Percentiles rank a stretch among this genome's conserved stretches.
Conservation (phyloP, 306 rosid genomes). For the Acacia acuminata region DNA sequence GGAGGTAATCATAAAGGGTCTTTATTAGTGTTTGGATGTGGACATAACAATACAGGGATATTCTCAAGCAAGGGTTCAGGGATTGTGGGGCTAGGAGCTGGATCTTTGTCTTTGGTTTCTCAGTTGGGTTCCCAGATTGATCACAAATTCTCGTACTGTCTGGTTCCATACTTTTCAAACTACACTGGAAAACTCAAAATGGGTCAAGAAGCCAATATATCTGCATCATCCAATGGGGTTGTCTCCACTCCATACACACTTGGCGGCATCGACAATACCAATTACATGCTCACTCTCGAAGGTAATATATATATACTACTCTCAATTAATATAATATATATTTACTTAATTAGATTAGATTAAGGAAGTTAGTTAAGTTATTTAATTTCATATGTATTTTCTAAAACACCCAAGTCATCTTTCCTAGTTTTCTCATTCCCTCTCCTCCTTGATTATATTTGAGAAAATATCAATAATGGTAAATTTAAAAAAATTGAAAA, state of each 20-base stretch:
- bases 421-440: no score
- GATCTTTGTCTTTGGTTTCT: constrained; percentile 18
- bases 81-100: constrained; percentile 25
- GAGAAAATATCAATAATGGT: no score
- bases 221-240: neutral
- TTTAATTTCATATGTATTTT: no score
- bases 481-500: no score
- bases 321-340: no score
- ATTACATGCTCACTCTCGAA: constrained; percentile 6
- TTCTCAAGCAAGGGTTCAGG: neutral
- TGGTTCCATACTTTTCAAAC: neutral
- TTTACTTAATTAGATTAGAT: no score
- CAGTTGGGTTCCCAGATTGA: constrained; percentile 1
- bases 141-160: constrained; percentile 25
- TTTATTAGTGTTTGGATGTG: constrained; percentile 9
- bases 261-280: neutral
- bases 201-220: neutral
- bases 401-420: no score
- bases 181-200: constrained; percentile 9
- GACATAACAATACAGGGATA: neutral
- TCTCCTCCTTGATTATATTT: no score
- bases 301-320: neutral
- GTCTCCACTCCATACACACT: constrained; percentile 10
- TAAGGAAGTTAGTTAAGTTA: no score
- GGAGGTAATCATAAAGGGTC: neutral